A percentile compares a stretch with the other conserved stretches of the same genome.
phyloP scores from a whole-genome alignment of 2,329 filamentous ascomycete species.

The Hypoxylon sp. region DNA sequence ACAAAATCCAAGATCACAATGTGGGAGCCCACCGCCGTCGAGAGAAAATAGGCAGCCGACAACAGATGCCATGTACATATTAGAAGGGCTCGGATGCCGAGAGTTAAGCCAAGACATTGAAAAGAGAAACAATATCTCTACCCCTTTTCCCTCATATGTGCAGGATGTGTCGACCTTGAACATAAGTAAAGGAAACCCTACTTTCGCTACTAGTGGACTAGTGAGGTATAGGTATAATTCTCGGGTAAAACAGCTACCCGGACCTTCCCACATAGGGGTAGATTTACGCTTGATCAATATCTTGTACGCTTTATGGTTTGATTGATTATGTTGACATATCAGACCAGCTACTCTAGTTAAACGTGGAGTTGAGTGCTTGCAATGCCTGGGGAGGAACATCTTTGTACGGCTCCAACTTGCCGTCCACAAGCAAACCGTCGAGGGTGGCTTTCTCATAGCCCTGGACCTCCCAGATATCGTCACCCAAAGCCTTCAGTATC shows the following conservation, averaged over 20 bases:
- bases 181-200: too few species aligned
- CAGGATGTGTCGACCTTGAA: too few species aligned
- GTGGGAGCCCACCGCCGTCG: slow-evolving; percentile 57
- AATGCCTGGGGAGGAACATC: slow-evolving; percentile 34
- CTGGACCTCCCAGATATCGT: slow-evolving; percentile 41
- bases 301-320: neutral
- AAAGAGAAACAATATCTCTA: neutral
- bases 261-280: too few species aligned
- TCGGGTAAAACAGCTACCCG: too few species aligned
- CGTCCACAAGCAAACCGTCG: slow-evolving; percentile 31
- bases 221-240: too few species aligned
- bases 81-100: neutral
- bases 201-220: too few species aligned
- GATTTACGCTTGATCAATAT: neutral
- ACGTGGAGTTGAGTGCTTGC: slow-evolving; percentile 25
- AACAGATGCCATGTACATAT: slow-evolving; percentile 29
- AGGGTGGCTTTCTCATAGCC: slow-evolving; percentile 39
- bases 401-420: slow-evolving; percentile 37
- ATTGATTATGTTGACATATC: neutral
- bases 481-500: slow-evolving; percentile 27
- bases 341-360: slow-evolving; percentile 8
- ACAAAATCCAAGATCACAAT: slow-evolving; percentile 61
- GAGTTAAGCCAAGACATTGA: slow-evolving; percentile 8
- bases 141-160: too few species aligned
- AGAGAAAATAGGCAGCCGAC: slow-evolving; percentile 38